Evolutionary conservation across 257 asterid genomes (phyloP), one percentile per base, ranked within the genome.

Genomic region (Ilex aquifolium): DNA sequence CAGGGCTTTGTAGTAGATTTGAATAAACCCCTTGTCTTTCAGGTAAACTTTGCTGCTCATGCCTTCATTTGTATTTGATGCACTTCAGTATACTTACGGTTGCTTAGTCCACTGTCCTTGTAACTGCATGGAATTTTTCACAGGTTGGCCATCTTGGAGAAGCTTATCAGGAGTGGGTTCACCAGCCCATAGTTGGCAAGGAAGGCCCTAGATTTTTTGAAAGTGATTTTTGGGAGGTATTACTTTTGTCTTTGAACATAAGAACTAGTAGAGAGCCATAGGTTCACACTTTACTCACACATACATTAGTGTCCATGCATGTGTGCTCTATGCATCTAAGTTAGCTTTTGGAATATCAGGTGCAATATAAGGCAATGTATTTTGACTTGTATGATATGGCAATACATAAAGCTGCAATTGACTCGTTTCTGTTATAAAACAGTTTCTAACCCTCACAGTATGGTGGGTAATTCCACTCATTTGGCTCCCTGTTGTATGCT

Each of bases 71-170:
- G 17, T 2, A 32, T 54, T 31, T 49, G 54, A 12, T 49, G 14
- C 17, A 7, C 4, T 49, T 49, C 4, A 49, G 54, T 12, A 12
- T 8, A 30, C n/a, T 32, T 5, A 36, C 7, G 3, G 53, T 36
- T 63, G 46, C 40, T 40, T 50, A 16, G 8, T 63, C 31, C 56
- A 12, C 57, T 60, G 32, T 55, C 62, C 63, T 30, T 59, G 29
- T 64, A 21, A 60, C 14, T 8, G 10, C 10, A 3, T 50, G 32
- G 13, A 51, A 62, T 50, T 53, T 59, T 69, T 51, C 46, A 14
- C 56, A 91, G 98, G 98, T 92, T 71, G 97, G 98, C 63, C 89
- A 88, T 85, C 98, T 92, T 65, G 91, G 90, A 44, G 93, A 92
- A 69, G 77, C 69, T 36, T 92, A 92, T 78, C 89, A 92, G 70